Base-by-base conservation (phyloP, 2,329 filamentous ascomycete genomes). In the Periglandula ipomoeae region DNA sequence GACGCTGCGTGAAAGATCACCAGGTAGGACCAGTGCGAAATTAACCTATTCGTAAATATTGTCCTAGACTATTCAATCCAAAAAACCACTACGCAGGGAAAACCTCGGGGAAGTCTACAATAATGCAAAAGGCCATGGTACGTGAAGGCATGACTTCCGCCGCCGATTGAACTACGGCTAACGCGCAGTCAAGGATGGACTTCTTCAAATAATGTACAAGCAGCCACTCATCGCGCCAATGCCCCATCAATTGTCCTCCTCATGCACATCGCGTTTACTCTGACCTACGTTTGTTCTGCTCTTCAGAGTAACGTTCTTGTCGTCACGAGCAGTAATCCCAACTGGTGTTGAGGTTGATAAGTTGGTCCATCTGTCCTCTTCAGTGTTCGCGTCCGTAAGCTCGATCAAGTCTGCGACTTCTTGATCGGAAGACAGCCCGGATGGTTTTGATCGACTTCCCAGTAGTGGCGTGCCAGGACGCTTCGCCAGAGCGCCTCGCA, bases 401-500 rank as follows among this genome's bases (percentile, higher is more conserved):
- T 89, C 85, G 59, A 89, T 89, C 37, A 88, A 65, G 64, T 89
- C 85, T 4, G 76, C 72, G 15, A 72, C 71, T 19, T 69, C 68
- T 17, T 44, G 42, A n/a, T 50, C 50, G 5, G 40, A 35, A 23
- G 52, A 48, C 43, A 41, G 35, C 9, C 55, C 58, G 8, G 53
- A 55, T 53, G 60, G 60, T 57, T 62, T 72, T 58, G 61, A 56
- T 56, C 63, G 59, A 51, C 65, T 59, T 19, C 69, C 68, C n/a
- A 71, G 52, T 23, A 69, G 65, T 1, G 76, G 75, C n/a, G 76
- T 78, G 19, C 67, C 65, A 1, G 76, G 73, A 4, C 78, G 74
- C 59, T 83, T 84, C 5, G 76, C 72, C 51, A 89, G 88, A 34
- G 95, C 82, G 53, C 89, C 88, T 52, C 90, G 77, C 51, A 97